phyloP scores from a whole-genome alignment of 2,329 filamentous ascomycete genomes.

The Aquanectria penicillioides region DNA sequence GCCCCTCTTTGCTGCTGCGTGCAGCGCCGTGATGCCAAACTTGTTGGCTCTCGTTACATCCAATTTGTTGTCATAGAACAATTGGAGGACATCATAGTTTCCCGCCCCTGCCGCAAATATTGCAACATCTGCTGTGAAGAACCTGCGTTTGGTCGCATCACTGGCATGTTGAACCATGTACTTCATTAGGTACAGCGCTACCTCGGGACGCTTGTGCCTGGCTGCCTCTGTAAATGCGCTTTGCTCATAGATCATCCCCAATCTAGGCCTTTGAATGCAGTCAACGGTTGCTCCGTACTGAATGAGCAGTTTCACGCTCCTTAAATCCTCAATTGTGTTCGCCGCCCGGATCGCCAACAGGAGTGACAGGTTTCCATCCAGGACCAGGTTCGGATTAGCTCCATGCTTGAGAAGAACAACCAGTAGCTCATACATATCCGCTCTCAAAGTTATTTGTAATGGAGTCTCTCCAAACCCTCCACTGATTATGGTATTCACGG shows the following conservation, averaged over 20 bases:
- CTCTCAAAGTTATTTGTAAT: background rate
- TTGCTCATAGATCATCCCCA: background rate
- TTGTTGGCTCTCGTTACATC: background rate
- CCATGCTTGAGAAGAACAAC: background rate
- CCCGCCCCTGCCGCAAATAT: background rate
- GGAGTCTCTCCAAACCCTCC: background rate
- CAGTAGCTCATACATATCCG: background rate
- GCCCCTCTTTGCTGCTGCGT: background rate
- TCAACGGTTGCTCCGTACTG: background rate
- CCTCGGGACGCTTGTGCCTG: background rate
- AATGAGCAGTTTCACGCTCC: background rate
- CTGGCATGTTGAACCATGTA: background rate
- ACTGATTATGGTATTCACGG: background rate
- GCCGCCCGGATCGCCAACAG: background rate
- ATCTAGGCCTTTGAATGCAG: background rate
- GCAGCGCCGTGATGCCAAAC: background rate
- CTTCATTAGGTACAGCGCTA: background rate
- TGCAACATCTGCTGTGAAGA: background rate
- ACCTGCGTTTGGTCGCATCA: background rate
- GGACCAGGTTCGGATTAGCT: background rate
- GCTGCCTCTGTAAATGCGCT: background rate
- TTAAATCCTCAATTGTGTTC: background rate
- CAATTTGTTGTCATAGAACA: background rate
- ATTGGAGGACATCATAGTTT: background rate
- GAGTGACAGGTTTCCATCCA: background rate